Base-by-base conservation (phyloP, 768 basidiomycete genomes). In the Leccinum boreale region DNA sequence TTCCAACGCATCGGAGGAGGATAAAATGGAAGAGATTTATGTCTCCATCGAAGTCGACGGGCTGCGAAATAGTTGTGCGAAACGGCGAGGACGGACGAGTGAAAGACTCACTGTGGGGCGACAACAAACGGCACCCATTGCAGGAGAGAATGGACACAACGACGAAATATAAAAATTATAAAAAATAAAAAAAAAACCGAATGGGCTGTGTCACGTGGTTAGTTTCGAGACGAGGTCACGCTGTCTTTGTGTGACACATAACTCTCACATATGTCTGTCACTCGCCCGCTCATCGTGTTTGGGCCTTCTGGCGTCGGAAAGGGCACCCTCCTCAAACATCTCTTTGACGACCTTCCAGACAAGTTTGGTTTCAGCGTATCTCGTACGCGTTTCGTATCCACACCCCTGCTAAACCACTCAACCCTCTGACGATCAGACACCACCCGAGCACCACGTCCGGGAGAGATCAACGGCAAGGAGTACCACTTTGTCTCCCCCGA, bases 11-110 rank as follows among this genome's bases (percentile, higher is more conserved):
- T 66, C 96, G 81, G 19, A 98, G 75, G 42, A 99, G 87, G 61
- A 92, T 83, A 70, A 99, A 99, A 70, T 99, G 97, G 73, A 97
- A 99, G 57, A 99, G 86, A 70, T 93, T 96, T 70, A 94, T 89
- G 61, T 96, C 93, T 62, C 90, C 92, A 65, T 95, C 93, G 70
- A 94, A 96, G 79, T 96, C 94, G 74, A 95, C 89, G 62, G 92
- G 92, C 92, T 96, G 36, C 61, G 45, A 53, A 47, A 46, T 50
- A 28, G 19, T 51, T 39, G 56, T 52, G 42, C 26, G 53, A 44
- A n/a, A 45, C 21, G 44, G 50, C 53, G 33, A 3, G 36, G 44
- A n/a, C 48, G 33, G 21, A 15, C 9, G 12, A 11, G 44, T 11
- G 42, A 45, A 21, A 15, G 31, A 70, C 81, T 62, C 51, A 90